Evolutionary conservation across 331 rosid species (phyloP).

Genomic region (Acacia concinna): DNA sequence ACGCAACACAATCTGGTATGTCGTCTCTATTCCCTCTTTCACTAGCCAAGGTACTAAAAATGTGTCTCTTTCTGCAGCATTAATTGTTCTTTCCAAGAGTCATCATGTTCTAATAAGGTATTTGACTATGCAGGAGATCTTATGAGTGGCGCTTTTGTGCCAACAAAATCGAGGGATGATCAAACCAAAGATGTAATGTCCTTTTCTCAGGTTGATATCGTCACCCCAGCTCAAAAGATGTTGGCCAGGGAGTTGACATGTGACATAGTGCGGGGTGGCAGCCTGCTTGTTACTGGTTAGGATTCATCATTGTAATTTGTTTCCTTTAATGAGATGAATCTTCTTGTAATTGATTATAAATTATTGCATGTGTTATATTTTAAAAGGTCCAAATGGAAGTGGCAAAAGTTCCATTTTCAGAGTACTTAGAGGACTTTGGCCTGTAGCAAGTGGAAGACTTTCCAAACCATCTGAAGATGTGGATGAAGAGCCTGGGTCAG

Average conservation of each 20-base stretch:
- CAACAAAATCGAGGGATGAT: conserved; percentile 44
- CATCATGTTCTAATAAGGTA: conserved; percentile 23
- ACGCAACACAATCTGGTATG: conserved; percentile 84
- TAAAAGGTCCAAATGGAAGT: conserved; percentile 95
- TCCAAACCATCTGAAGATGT: conserved; percentile 59
- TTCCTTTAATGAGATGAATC: not conserved
- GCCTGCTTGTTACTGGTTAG: conserved; percentile 96
- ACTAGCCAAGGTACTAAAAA: not conserved
- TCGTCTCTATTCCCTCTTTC: conserved; percentile 20
- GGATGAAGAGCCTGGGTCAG: conserved; percentile 56
- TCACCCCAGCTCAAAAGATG: conserved; percentile 84
- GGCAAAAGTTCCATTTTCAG: conserved; percentile 97
- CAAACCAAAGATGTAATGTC: conserved; percentile 61
- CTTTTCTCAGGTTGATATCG: conserved; percentile 77
- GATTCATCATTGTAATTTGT: conserved; percentile 27
- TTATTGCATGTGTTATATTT: conserved; percentile 31
- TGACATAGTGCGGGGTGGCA: conserved; percentile 67
- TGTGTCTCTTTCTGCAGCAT: conserved; percentile 10
- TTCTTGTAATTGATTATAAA: conserved; percentile 13
- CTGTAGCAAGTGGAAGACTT: conserved; percentile 72
- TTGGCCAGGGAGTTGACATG: conserved; percentile 86
- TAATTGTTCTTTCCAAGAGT: conserved; percentile 17
- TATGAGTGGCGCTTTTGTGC: conserved; percentile 34
- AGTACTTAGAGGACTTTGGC: conserved; percentile 98
- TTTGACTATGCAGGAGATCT: conserved; percentile 44